Evolutionary conservation across 225 moss, liverwort and hornwort genomes (phyloP), one percentile per base, ranked within the genome.

Genomic region (Marchantia polymorpha): DNA sequence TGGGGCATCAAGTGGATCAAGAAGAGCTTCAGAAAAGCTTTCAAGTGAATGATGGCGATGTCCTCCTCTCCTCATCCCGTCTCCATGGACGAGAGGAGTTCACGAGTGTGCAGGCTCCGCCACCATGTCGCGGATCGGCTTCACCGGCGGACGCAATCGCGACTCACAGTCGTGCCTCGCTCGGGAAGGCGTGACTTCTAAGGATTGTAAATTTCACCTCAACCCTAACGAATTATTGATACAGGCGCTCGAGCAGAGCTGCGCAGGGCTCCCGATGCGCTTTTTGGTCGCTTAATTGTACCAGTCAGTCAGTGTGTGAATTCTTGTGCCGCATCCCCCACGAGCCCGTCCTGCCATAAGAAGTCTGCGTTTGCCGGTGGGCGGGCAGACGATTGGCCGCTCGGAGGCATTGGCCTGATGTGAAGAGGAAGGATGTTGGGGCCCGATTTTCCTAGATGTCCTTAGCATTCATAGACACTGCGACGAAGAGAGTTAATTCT

Each of bases 1-100:
- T 88, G 84, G 85, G 85, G 87, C 46, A 82, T 88, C 27, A 82
- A 68, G 30, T 88, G 87, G 87, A 65, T 88, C 22, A 88, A 88
- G 66, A 88, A 83, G 30, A 88, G 60, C 67, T 76, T 88, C 78
- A 74, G 71, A 75, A 88, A 88, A 53, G 87, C 87, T 13, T 88
- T 88, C 30, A 78, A 81, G 63, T 88, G 77, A 68, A 68, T 88
- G 77, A 68, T 88, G 77, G 83, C 64, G 16, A 19, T 17, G 7
- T n/a, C 30, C 3, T 64, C 23, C 0, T 46, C 6, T 52, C 47
- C 10, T 0, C 29, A 7, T 29, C 48, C 26, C 61, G 64, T n/a
- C 12, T 1, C 65, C 17, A 39, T 39, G 3, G 53, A 72, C 2
- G 72, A 72, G 50, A 39, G 22, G 9, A 76, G 60, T 4, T 3